A percentile compares a stretch with the other conserved stretches of the same genome.
phyloP scores from a whole-genome alignment of 768 basidiomycete genomes.

The Xanthoconium stramineum region DNA sequence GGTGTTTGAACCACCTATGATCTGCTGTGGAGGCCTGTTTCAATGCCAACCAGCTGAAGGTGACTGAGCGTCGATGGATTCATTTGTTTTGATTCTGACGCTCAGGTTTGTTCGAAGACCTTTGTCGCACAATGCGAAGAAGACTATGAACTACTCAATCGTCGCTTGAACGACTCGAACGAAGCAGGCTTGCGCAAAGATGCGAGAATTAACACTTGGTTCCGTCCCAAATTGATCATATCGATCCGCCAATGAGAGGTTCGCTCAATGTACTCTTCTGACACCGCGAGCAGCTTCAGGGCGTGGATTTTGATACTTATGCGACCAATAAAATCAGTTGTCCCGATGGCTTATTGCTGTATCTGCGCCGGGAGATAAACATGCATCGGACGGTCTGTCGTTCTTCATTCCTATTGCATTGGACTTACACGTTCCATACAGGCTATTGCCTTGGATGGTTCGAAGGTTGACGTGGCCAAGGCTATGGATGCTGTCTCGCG shows the following conservation, averaged over 20 bases:
- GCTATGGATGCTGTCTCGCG: no score
- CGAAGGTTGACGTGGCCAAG: no score
- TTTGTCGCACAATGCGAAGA: conserved; percentile 83
- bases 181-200: conserved; percentile 49
- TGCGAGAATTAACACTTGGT: conserved; percentile 65
- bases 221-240: conserved; percentile 41
- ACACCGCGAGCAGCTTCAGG: conserved; percentile 45
- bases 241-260: conserved; percentile 65
- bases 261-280: conserved; percentile 13
- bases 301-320: conserved; percentile 74
- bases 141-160: conserved; percentile 73
- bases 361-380: conserved; percentile 41
- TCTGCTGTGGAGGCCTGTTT: conserved; percentile 81
- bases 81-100: not conserved
- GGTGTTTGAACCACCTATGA: conserved; percentile 82
- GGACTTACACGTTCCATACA: no score
- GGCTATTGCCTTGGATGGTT: no score
- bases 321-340: conserved; percentile 79
- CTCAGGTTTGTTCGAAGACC: conserved; percentile 44
- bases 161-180: conserved; percentile 59
- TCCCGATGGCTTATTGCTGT: conserved; percentile 72
- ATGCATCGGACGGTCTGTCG: no score
- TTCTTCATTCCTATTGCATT: no score
- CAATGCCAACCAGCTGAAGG: conserved; percentile 56
- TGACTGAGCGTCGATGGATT: conserved; percentile 29